Evolutionary conservation across 2,329 filamentous ascomycete species (phyloP).

Genomic region (Pseudopithomyces chartarum): DNA sequence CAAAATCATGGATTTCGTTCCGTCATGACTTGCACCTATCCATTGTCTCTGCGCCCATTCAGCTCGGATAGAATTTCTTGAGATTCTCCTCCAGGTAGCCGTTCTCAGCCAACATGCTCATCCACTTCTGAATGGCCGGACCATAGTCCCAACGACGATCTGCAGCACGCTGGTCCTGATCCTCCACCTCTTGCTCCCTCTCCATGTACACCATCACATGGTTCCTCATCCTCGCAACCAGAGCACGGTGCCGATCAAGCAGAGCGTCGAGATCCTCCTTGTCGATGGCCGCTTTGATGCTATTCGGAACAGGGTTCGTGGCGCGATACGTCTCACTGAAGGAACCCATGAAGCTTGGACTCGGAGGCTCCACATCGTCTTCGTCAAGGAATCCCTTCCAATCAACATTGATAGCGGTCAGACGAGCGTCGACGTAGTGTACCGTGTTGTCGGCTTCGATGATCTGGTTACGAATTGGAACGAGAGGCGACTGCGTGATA

Average conservation of each 20-base stretch:
- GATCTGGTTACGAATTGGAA: conserved; percentile 51
- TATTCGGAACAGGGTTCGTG: conserved; percentile 14
- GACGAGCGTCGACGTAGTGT: conserved; percentile 45
- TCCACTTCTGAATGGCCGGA: conserved; percentile 70
- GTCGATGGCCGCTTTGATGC: conserved; percentile 21
- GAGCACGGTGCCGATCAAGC: conserved; percentile 19
- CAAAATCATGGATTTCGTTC: background rate
- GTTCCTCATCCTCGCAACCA: conserved; percentile 30
- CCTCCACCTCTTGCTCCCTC: conserved; percentile 54
- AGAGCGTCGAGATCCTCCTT: conserved; percentile 25
- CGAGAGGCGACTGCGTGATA: conserved; percentile 69
- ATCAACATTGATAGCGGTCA: conserved; percentile 46
- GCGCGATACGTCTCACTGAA: conserved; percentile 22
- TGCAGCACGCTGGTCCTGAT: conserved; percentile 58
- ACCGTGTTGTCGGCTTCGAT: conserved; percentile 54
- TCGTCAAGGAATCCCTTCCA: conserved; percentile 50
- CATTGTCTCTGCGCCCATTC: background rate
- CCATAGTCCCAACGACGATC: conserved; percentile 70
- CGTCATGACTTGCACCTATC: background rate
- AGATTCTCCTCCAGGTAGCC: conserved; percentile 56
- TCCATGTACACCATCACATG: conserved; percentile 47
- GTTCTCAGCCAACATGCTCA: conserved; percentile 70
- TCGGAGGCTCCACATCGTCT: conserved; percentile 21
- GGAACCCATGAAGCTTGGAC: conserved; percentile 20
- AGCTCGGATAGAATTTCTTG: background rate